phyloP scores from a whole-genome alignment of 345 rosid genomes.

The Hibiscus mutabilis region DNA sequence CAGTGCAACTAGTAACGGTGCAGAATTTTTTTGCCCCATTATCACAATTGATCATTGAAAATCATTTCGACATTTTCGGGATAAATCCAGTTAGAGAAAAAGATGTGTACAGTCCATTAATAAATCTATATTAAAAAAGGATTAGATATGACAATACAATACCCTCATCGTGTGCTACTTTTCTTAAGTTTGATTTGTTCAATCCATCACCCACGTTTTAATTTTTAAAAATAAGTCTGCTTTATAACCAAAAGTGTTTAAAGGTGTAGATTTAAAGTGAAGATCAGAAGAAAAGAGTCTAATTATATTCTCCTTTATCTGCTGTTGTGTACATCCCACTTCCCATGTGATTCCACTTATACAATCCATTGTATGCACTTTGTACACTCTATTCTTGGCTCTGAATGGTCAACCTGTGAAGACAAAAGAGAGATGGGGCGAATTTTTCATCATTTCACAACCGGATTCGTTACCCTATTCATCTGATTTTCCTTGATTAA shows the following conservation, averaged over 20 bases:
- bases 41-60: neutral
- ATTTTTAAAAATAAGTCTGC: no score
- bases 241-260: neutral
- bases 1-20: conserved; percentile 8
- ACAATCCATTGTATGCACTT: conserved; percentile 13
- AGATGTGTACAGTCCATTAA: no score
- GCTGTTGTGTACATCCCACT: conserved; percentile 14
- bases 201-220: no score
- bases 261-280: neutral
- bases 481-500: conserved; percentile 10
- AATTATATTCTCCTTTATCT: conserved; percentile 16
- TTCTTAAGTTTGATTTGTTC: no score
- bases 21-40: neutral
- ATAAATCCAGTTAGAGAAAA: no score
- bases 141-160: no score
- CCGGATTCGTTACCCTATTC: conserved; percentile 14
- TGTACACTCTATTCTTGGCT: conserved; percentile 12
- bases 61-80: neutral
- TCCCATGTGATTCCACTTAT: conserved; percentile 31
- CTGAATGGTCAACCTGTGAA: conserved; percentile 19
- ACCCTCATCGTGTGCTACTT: no score
- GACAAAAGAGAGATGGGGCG: conserved; percentile 11
- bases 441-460: conserved; percentile 5
- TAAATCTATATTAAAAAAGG: no score
- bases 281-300: neutral